Base-by-base conservation (phyloP, 495 filamentous ascomycete species). In the Hypoxylon trugodes region DNA sequence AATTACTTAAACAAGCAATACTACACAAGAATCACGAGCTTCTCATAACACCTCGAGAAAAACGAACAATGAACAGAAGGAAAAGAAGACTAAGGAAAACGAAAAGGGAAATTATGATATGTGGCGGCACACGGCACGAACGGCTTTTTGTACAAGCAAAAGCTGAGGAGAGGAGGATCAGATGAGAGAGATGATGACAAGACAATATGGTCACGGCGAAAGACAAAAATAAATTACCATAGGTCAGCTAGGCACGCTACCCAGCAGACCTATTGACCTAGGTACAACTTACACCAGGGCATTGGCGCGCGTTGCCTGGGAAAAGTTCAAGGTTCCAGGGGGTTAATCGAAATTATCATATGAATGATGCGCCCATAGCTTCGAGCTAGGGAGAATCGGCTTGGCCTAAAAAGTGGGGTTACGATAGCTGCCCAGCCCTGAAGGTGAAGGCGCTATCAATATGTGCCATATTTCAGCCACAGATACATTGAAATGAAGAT, bases 291-390 rank as follows among this genome's bases (percentile, higher is more conserved):
- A 49, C 38, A 22, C 50, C 56, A 15, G 33, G 24, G 37, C 37
- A 45, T 32, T 61, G 59, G 40, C n/a, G 47, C 56, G 56, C 49
- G 62, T 61, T 66, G 62, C 51, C 62, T 35, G 49, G 55, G 38
- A 18, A 47, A 40, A 48, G 54, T 10, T 40, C 15, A n/a, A 16
- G 10, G 26, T 48, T 24, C 46, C 56, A 59, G 47, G 57, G 57
- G 22, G 21, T 24, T 16, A 33, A 33, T 4, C 6, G 8, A 48
- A 16, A 48, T n/a, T 12, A 48, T 56, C 61, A 58, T 53, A 53
- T 50, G 59, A 36, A 18, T 1, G 12, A 51, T 45, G 28, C 51
- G 37, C 32, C 51, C 46, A 57, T 49, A 54, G 41, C 49, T 54
- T 61, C 37, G 18, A 54, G 41, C 58, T 53, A 61, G 13, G 59